Evolutionary conservation across 2,329 filamentous ascomycete species (phyloP).

Genomic region (Xylaria arbuscula): DNA sequence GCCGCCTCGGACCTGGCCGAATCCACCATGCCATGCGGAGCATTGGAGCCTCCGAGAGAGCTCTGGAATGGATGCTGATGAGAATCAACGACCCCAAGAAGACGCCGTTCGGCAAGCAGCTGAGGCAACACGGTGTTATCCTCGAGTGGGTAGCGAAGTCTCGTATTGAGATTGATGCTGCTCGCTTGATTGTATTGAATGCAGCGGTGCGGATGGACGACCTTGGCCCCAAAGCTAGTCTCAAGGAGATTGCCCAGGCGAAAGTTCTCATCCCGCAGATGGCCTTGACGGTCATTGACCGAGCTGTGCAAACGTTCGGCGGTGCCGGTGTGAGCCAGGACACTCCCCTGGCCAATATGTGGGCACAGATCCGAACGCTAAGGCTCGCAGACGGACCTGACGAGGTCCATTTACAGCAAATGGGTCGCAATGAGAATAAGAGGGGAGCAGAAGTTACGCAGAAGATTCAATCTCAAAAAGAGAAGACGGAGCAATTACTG

Average conservation of each 20-base stretch:
- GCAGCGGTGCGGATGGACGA: conserved; percentile 95
- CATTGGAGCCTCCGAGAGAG: conserved; percentile 90
- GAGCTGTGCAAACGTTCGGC: conserved; percentile 92
- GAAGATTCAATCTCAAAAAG: conserved; percentile 72
- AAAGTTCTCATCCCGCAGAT: conserved; percentile 91
- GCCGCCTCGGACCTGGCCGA: conserved; percentile 91
- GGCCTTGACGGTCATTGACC: conserved; percentile 88
- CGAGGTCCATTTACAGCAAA: conserved; percentile 89
- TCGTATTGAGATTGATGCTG: conserved; percentile 92
- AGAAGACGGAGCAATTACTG: conserved; percentile 73
- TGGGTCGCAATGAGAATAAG: conserved; percentile 84
- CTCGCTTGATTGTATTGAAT: conserved; percentile 90
- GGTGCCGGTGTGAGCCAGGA: conserved; percentile 93
- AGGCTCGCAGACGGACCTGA: conserved; percentile 93
- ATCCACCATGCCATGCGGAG: conserved; percentile 98
- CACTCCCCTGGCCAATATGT: conserved; percentile 88
- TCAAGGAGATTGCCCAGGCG: conserved; percentile 94
- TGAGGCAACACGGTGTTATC: conserved; percentile 91
- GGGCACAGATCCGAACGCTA: conserved; percentile 82
- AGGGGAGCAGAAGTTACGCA: conserved; percentile 69
- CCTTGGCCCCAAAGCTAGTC: conserved; percentile 85
- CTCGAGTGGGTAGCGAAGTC: conserved; percentile 94
- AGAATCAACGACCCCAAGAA: conserved; percentile 93
- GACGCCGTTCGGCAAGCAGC: conserved; percentile 88
- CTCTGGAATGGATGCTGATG: conserved; percentile 93